These are phyloP conservation scores for Rhodotorula glutinis DNA, from an alignment of 1,284 basidiomycete species.

Conservation along the genomic window DNA sequence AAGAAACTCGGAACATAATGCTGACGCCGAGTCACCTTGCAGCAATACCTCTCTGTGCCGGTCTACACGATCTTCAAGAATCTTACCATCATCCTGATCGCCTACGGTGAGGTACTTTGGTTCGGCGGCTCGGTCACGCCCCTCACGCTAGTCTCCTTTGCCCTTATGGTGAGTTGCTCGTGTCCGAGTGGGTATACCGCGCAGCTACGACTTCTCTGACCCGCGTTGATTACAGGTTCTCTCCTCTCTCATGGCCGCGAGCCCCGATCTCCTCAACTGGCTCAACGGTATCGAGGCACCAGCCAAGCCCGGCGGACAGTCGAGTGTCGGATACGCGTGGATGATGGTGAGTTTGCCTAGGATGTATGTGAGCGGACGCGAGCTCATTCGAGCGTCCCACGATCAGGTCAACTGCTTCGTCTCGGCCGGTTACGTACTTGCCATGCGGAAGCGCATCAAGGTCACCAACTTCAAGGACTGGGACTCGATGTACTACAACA, in stretches of 20 bases:
- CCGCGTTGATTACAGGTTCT: constrained; percentile 60
- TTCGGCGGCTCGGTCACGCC: constrained; percentile 88
- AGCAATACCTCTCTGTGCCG: constrained; percentile 92
- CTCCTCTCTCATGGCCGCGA: constrained; percentile 94
- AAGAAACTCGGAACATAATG: no score
- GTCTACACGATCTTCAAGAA: constrained; percentile 96
- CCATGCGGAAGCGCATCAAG: constrained; percentile 98
- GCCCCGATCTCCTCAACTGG: constrained; percentile 71
- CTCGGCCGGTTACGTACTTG: constrained; percentile 87
- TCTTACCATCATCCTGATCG: constrained; percentile 95
- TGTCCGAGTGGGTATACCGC: not conserved
- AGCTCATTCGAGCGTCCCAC: not conserved
- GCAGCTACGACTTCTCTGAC: not conserved
- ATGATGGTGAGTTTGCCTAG: constrained; percentile 30
- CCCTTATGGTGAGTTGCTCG: constrained; percentile 64
- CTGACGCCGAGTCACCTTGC: no score
- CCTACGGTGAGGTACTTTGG: constrained; percentile 97
- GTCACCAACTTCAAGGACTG: constrained; percentile 79
- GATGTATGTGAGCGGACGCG: constrained; percentile 8
- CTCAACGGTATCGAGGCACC: constrained; percentile 41
- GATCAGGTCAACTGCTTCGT: constrained; percentile 76
- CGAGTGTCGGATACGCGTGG: constrained; percentile 44
- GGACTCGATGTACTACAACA: constrained; percentile 99
- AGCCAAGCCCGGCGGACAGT: constrained; percentile 40
- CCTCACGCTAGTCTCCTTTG: constrained; percentile 82